Conservation (phyloP, 2,329 filamentous ascomycete genomes). For the Sclerotinia borealis region DNA sequence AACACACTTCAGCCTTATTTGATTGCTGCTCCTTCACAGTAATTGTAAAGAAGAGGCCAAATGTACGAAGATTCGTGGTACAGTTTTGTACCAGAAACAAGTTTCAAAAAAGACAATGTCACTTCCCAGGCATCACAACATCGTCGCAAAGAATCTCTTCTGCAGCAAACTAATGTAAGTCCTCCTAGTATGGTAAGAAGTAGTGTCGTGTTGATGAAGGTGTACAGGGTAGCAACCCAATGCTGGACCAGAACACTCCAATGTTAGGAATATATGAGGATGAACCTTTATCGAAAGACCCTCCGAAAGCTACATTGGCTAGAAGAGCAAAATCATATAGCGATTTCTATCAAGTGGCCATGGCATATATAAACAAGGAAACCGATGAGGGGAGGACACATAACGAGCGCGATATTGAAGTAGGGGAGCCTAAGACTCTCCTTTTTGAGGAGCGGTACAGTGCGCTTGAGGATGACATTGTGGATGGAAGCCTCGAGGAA, state of each 20-base stretch:
- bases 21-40: neutral
- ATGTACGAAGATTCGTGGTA: constrained; percentile 88
- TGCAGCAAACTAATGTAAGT: constrained; percentile 60
- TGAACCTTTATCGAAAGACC: constrained; percentile 47
- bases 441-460: constrained; percentile 51
- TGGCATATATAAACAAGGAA: constrained; percentile 49
- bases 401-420: constrained; percentile 30
- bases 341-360: constrained; percentile 63
- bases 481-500: constrained; percentile 77
- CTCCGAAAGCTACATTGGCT: constrained; percentile 59
- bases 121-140: constrained; percentile 44
- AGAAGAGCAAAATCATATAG: constrained; percentile 72
- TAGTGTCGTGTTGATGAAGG: constrained; percentile 31
- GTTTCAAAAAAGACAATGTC: constrained; percentile 43
- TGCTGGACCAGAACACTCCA: constrained; percentile 46
- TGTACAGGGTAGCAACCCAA: constrained; percentile 45
- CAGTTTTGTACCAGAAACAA: constrained; percentile 62
- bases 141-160: constrained; percentile 61
- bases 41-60: constrained; percentile 20
- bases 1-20: constrained; percentile 10
- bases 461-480: constrained; percentile 57
- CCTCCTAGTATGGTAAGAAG: neutral
- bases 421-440: constrained; percentile 43
- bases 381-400: constrained; percentile 25
- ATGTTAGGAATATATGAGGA: constrained; percentile 56